These are phyloP conservation scores for Centaurea solstitialis DNA, from an alignment of 129 eudicot species.

Conservation along the genomic window DNA sequence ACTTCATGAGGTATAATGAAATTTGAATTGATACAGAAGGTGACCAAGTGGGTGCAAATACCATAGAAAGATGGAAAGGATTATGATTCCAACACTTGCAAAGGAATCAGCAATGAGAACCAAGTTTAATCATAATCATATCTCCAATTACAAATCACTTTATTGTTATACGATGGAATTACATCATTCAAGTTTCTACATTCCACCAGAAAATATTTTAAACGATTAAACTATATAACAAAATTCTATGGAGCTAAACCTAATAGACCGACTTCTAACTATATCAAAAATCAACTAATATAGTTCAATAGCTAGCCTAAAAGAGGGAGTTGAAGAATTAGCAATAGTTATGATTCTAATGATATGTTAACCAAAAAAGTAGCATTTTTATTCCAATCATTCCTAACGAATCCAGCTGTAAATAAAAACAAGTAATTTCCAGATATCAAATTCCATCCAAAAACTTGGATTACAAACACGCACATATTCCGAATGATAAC, in stretches of 20 bases:
- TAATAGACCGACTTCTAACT: background rate
- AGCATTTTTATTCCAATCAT: background rate
- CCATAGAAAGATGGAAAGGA: background rate
- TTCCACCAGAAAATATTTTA: background rate
- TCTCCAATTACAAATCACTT: slow-evolving; percentile 3
- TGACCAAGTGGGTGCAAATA: slow-evolving; percentile 3
- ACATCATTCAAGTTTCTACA: background rate
- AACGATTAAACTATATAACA: background rate
- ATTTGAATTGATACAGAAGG: slow-evolving; percentile 1
- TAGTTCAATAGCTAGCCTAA: background rate
- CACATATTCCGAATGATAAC: too few relatives aligned
- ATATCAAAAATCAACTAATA: background rate
- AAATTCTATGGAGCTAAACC: background rate
- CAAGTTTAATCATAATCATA: background rate
- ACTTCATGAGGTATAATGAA: background rate
- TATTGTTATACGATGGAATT: background rate
- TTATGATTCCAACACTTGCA: background rate
- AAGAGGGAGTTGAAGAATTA: background rate
- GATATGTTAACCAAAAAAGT: background rate
- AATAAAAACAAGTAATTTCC: background rate
- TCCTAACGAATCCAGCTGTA: too few relatives aligned
- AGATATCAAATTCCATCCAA: background rate
- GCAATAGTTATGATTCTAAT: background rate
- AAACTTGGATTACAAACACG: too few relatives aligned
- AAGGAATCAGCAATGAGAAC: background rate